phyloP scores from a whole-genome alignment of 2,329 filamentous ascomycete genomes.

The Epichloe sylvatica region DNA sequence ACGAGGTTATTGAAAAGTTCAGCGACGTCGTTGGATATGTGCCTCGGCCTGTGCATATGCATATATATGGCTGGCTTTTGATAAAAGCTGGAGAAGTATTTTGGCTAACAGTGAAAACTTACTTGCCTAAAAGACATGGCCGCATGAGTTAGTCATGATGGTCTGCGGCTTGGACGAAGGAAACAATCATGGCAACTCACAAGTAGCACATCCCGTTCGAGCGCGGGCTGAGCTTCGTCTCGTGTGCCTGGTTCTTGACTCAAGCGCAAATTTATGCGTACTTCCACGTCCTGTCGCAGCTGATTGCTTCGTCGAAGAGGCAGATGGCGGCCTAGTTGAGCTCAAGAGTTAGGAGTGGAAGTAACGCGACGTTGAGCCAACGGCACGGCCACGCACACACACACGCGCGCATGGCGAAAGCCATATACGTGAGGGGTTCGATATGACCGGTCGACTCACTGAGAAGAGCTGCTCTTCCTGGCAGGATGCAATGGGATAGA shows the following conservation, averaged over 20 bases:
- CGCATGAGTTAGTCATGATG: not conserved
- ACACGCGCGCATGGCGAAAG: not conserved
- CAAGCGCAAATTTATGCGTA: conserved; percentile 25
- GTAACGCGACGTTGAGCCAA: not conserved
- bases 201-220: conserved; percentile 24
- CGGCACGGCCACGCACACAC: too few relatives aligned
- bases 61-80: too few relatives aligned
- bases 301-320: not conserved
- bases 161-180: too few relatives aligned
- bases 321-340: not conserved
- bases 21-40: not conserved
- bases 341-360: not conserved
- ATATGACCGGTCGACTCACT: conserved; percentile 11
- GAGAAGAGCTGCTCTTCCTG: conserved; percentile 8
- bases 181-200: conserved; percentile 14
- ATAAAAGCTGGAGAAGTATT: too few relatives aligned
- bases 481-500: conserved; percentile 17
- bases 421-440: not conserved
- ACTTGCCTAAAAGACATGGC: conserved; percentile 17
- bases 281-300: conserved; percentile 12
- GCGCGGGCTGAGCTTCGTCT: conserved; percentile 24
- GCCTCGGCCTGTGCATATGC: not conserved
- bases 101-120: conserved; percentile 8
- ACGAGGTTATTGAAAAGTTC: not conserved
- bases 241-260: conserved; percentile 23